Evolutionary conservation across 2,329 filamentous ascomycete genomes (phyloP).

Genomic region (Ophiostoma sp.): DNA sequence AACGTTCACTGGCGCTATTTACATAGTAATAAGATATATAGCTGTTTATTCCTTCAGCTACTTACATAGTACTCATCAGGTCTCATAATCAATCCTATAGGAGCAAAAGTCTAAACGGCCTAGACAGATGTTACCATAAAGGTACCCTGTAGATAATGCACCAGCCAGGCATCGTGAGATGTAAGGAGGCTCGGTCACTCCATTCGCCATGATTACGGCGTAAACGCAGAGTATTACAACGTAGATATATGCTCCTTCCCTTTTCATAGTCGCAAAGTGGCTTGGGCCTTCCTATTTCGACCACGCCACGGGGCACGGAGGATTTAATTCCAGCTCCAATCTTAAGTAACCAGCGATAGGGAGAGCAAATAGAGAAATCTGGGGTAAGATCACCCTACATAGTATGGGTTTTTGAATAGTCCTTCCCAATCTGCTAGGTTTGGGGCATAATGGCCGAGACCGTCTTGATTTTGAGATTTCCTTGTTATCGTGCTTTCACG

Average conservation of each 20-base stretch:
- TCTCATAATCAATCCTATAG: neutral
- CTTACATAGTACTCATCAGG: neutral
- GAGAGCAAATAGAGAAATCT: neutral
- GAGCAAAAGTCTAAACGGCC: neutral
- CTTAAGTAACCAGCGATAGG: neutral
- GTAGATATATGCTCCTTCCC: too few relatives aligned
- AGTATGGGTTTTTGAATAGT: neutral
- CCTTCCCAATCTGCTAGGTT: neutral
- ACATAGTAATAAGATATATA: too few relatives aligned
- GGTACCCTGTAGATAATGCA: neutral
- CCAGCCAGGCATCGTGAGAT: neutral
- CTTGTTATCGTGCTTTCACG: neutral
- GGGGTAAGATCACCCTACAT: neutral
- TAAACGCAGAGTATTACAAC: too few relatives aligned
- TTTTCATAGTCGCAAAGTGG: neutral
- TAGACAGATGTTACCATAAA: neutral
- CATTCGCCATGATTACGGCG: neutral
- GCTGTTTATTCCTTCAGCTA: neutral
- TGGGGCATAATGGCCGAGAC: neutral
- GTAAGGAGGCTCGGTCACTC: neutral
- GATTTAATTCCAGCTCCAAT: neutral
- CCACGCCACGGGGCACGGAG: neutral
- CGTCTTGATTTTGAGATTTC: neutral
- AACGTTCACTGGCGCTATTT: neutral
- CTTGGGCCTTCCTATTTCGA: neutral